Conservation (phyloP, 257 asterid genomes). For the Solanum arcanum region DNA sequence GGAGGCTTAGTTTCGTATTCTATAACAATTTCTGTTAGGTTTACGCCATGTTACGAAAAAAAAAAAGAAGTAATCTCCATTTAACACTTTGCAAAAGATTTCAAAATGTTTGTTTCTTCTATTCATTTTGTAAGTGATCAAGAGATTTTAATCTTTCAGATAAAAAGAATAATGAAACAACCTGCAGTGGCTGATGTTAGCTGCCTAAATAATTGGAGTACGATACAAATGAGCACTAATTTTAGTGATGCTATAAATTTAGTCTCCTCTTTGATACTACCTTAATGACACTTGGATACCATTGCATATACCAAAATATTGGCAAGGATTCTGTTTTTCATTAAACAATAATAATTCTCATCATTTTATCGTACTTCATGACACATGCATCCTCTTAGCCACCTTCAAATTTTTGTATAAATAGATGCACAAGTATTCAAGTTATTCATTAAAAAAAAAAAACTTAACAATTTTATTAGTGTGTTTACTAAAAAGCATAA, state of each 20-base stretch:
- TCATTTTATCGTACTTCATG: background rate
- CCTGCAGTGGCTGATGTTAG: background rate
- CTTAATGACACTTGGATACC: background rate
- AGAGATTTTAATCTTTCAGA: background rate
- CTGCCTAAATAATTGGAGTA: background rate
- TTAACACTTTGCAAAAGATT: background rate
- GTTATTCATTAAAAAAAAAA: background rate
- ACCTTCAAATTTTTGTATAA: background rate
- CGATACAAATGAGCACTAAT: background rate
- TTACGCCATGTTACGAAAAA: background rate
- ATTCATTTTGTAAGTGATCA: background rate
- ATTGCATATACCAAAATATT: background rate
- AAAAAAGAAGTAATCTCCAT: background rate
- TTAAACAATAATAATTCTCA: background rate
- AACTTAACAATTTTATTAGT: background rate
- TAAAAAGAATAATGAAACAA: background rate
- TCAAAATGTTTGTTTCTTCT: background rate
- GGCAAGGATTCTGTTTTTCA: background rate
- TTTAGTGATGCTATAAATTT: background rate
- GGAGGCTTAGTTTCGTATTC: background rate
- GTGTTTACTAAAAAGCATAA: background rate
- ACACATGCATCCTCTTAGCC: background rate
- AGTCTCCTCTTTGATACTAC: background rate
- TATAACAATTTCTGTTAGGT: background rate
- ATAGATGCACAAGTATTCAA: background rate